A percentile compares a stretch with the other conserved stretches of the same genome.
phyloP scores from a whole-genome alignment of 1,139 yeast species.

The Lodderomyces orthopsilosis region DNA sequence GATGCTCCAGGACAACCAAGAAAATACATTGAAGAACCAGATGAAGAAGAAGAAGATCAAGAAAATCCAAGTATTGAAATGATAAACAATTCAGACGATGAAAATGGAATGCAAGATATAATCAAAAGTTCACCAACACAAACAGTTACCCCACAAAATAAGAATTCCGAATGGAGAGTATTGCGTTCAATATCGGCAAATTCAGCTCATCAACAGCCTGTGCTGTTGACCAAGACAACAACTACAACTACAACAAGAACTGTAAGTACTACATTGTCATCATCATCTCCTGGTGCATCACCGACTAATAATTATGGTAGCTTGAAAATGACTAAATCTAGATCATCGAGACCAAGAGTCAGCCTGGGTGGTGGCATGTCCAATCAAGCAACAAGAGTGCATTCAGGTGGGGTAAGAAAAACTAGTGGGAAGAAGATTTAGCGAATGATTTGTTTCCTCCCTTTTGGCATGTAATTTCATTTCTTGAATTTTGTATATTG shows the following conservation, averaged over 20 bases:
- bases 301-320: conserved; percentile 13
- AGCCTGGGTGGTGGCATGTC: conserved; percentile 6
- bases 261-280: conserved; percentile 44
- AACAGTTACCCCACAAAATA: conserved; percentile 10
- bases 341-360: conserved; percentile 16
- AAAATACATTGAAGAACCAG: conserved; percentile 49
- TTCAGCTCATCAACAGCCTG: conserved; percentile 31
- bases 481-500: not conserved
- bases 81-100: conserved; percentile 42
- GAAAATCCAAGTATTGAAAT: conserved; percentile 19
- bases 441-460: not conserved
- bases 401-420: conserved; percentile 41
- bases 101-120: conserved; percentile 20
- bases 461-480: not conserved
- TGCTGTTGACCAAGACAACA: conserved; percentile 45
- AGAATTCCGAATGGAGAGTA: conserved; percentile 35
- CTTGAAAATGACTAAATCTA: conserved; percentile 33
- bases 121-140: conserved; percentile 26
- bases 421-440: conserved; percentile 26
- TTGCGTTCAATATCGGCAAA: conserved; percentile 43
- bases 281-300: conserved; percentile 31
- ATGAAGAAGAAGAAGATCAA: conserved; percentile 14
- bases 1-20: conserved; percentile 98
- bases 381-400: conserved; percentile 21
- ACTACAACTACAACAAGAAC: conserved; percentile 51